These are phyloP conservation scores for Hypoxylon lienhwacheense DNA, from an alignment of 495 filamentous ascomycete genomes.

Conservation along the genomic window DNA sequence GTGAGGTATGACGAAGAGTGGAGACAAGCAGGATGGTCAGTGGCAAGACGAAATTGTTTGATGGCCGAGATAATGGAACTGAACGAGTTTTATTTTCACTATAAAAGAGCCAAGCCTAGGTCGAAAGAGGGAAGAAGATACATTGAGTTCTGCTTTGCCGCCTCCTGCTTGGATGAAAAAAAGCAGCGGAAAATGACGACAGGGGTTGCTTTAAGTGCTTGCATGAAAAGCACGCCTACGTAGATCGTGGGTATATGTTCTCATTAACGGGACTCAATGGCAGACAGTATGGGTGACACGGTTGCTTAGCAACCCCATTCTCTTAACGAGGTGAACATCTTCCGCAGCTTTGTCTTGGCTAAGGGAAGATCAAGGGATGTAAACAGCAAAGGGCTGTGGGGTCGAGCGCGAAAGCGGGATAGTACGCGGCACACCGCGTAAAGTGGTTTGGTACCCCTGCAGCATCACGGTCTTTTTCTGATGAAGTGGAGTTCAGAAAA, in stretches of 20 bases:
- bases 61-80: constrained; percentile 31
- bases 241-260: not conserved
- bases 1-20: constrained; percentile 34
- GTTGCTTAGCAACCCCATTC: constrained; percentile 41
- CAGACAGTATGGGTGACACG: constrained; percentile 35
- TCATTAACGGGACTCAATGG: constrained; percentile 15
- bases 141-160: constrained; percentile 12
- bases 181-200: constrained; percentile 15
- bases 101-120: constrained; percentile 25
- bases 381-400: constrained; percentile 25
- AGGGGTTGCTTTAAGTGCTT: constrained; percentile 42
- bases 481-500: constrained; percentile 9
- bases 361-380: constrained; percentile 29
- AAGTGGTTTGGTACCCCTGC: constrained; percentile 40
- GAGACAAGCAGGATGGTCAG: constrained; percentile 21
- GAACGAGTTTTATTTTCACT: constrained; percentile 19
- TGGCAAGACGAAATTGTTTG: constrained; percentile 26
- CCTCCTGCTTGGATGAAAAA: constrained; percentile 19
- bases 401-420: constrained; percentile 35
- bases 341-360: constrained; percentile 30
- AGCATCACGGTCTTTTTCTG: constrained; percentile 8
- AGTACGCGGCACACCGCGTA: constrained; percentile 41
- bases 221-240: constrained; percentile 39
- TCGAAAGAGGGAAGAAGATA: constrained; percentile 28
- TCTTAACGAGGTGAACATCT: constrained; percentile 25